Conservation (phyloP, 1,284 basidiomycete species). For the Schizophyllum commune region DNA sequence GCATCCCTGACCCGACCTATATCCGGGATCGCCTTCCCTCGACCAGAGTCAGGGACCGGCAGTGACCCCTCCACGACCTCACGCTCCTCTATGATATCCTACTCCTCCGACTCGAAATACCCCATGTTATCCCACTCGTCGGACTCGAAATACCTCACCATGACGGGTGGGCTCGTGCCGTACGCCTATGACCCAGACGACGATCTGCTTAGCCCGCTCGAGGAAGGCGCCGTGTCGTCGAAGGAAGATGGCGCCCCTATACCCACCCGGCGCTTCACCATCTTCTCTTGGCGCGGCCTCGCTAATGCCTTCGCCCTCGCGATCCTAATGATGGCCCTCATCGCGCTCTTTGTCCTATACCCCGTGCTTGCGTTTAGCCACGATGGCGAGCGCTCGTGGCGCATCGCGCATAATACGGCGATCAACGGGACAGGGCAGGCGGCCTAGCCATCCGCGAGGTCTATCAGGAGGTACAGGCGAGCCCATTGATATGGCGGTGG, state of each 20-base stretch:
- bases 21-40: neutral
- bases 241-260: neutral
- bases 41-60: no score
- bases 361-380: neutral
- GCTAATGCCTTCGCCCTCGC: neutral
- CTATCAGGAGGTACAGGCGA: no score
- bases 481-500: no score
- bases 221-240: neutral
- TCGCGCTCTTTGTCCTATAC: neutral
- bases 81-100: neutral
- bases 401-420: neutral
- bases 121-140: neutral
- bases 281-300: neutral
- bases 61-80: neutral
- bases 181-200: neutral
- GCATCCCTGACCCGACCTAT: neutral
- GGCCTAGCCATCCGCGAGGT: no score
- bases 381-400: neutral
- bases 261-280: neutral
- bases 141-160: neutral
- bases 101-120: neutral
- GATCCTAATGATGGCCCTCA: neutral
- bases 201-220: neutral
- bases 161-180: neutral
- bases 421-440: neutral